Evolutionary conservation across 257 asterid species (phyloP).

Genomic region (Haberlea rhodopensis): DNA sequence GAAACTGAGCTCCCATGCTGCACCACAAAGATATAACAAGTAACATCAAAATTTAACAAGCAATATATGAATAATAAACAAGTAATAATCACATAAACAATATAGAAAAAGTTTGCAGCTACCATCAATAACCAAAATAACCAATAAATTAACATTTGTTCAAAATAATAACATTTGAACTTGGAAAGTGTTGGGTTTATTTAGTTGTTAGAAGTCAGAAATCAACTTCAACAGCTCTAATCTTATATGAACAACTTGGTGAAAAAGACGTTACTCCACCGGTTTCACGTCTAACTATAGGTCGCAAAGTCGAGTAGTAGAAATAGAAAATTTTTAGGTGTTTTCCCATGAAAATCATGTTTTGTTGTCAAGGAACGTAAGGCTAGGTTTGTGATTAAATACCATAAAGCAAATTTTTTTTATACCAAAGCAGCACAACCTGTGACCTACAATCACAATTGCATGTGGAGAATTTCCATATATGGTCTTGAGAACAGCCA

Average conservation of each 20-base stretch:
- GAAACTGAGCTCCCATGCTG: conserved; percentile 97
- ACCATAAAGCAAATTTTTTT: conserved; percentile 9
- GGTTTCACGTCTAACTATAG: conserved; percentile 17
- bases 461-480: conserved; percentile 93
- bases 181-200: not conserved
- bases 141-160: conserved; percentile 8
- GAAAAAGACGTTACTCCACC: not conserved
- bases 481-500: conserved; percentile 79
- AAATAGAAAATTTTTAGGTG: not conserved
- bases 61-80: not conserved
- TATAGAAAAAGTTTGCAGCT: not conserved
- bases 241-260: too few relatives aligned
- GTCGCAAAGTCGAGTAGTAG: not conserved
- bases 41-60: not conserved
- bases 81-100: not conserved
- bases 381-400: not conserved
- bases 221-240: too few relatives aligned
- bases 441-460: conserved; percentile 92
- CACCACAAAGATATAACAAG: conserved; percentile 11
- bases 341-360: not conserved
- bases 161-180: not conserved
- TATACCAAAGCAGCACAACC: conserved; percentile 43
- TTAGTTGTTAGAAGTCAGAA: too few relatives aligned
- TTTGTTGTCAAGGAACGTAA: not conserved
- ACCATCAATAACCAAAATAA: not conserved